phyloP scores from a whole-genome alignment of 2,329 filamentous ascomycete genomes.

The Cercospora sojina region DNA sequence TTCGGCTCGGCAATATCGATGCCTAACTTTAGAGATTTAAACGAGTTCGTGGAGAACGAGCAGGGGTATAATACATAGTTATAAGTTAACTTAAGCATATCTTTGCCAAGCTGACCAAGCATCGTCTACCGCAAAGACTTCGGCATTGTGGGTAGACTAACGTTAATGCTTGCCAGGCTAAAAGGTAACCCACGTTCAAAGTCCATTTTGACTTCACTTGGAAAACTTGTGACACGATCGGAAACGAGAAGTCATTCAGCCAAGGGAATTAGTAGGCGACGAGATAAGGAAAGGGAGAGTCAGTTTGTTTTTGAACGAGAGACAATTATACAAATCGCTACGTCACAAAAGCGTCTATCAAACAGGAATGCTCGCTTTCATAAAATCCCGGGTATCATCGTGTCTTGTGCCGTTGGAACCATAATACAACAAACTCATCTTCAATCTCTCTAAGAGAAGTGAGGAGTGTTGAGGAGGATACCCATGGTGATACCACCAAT shows the following conservation, averaged over 20 bases:
- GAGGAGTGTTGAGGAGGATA: conserved; percentile 62
- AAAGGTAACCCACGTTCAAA: not conserved
- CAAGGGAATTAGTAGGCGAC: too few relatives aligned
- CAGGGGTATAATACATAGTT: not conserved
- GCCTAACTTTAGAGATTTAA: not conserved
- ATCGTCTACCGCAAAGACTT: not conserved
- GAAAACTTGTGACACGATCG: too few relatives aligned
- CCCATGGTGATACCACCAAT: conserved; percentile 62
- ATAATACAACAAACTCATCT: not conserved
- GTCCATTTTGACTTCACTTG: not conserved
- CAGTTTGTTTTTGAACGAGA: not conserved
- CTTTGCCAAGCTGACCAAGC: not conserved
- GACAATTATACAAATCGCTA: not conserved
- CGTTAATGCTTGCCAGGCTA: not conserved
- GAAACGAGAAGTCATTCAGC: too few relatives aligned
- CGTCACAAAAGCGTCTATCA: not conserved
- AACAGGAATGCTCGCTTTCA: not conserved
- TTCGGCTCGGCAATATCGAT: not conserved
- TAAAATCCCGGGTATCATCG: not conserved
- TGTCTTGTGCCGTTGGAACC: not conserved
- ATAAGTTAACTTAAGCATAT: too few relatives aligned
- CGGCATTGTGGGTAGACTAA: too few relatives aligned
- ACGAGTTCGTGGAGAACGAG: not conserved
- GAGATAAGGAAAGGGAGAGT: too few relatives aligned
- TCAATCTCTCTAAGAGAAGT: conserved; percentile 27